Base-by-base conservation (phyloP, 2,329 filamentous ascomycete genomes). In the Colletotrichum sp. region DNA sequence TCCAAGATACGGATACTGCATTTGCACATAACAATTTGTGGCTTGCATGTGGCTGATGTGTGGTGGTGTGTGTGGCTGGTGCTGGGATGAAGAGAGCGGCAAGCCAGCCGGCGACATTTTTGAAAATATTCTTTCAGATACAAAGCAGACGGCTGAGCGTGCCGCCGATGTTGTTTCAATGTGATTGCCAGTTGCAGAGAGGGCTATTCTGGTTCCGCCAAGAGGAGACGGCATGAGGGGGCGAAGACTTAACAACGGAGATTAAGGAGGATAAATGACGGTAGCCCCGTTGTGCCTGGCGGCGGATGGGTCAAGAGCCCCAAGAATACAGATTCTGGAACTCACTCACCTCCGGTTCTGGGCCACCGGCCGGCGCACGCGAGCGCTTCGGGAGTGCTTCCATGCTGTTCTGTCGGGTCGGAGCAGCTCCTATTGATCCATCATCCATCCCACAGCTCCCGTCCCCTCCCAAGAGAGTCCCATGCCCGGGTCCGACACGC, bases 231-330 rank as follows among this genome's bases (percentile, higher is more conserved):
- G 18, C n/a, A 21, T 57, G 24, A 33, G 33, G 64, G 64, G 64
- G 21, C 31, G 31, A 24, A 43, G 21, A 38, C 54, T n/a, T 29
- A 27, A 33, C 11, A 15, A 62, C 57, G 58, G 66, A 62, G 66
- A 63, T 69, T 68, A 68, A 68, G 66, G 66, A 68, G 34, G 55
- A 31, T 21, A 38, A 21, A 58, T 57, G 64, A 66, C 64, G 51
- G 64, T 66, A 66, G 64, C n/a, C 64, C 65, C 63, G 36, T 36
- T n/a, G 21, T 36, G 27, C 34, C 34, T 27, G 6, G 43, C 58
- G 33, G 66, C 24, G 31, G 58, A 64, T 58, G 27, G 34, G 47
- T 51, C 29, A 18, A n/a, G 34, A 15, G 15, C 21, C 43, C 43
- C 43, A 47, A 47, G 43, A 47, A 47, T 47, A 24, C 29, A 51